phyloP scores from a whole-genome alignment of 352 stramenopile genomes.

The Phytophthora vignae region DNA sequence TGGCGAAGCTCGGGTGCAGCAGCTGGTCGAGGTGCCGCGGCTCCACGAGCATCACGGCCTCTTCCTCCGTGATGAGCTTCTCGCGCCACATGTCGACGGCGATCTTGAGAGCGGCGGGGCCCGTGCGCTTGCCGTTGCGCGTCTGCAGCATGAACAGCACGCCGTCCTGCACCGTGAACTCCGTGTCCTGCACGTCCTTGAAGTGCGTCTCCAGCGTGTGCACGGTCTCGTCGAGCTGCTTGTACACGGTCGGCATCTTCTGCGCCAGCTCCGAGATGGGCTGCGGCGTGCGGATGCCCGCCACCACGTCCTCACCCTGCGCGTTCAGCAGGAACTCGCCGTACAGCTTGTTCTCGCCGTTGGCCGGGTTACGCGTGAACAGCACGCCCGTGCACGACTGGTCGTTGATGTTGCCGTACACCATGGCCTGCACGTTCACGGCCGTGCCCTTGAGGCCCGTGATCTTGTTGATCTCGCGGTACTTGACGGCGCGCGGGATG shows the following conservation, averaged over 20 bases:
- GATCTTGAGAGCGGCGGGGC: slow-evolving; percentile 27
- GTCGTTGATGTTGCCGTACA: slow-evolving; percentile 40
- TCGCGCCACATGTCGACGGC: slow-evolving; percentile 38
- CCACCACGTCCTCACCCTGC: slow-evolving; percentile 36
- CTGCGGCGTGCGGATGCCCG: slow-evolving; percentile 33
- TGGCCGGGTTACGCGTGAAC: slow-evolving; percentile 36
- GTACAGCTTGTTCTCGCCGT: slow-evolving; percentile 36
- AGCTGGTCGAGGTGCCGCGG: slow-evolving; percentile 33
- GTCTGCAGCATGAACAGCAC: too few relatives aligned
- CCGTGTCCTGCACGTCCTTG: slow-evolving; percentile 39
- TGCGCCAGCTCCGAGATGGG: slow-evolving; percentile 33
- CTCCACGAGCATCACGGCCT: slow-evolving; percentile 39
- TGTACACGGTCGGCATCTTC: slow-evolving; percentile 37
- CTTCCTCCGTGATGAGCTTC: slow-evolving; percentile 40
- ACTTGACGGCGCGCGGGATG: slow-evolving; percentile 37
- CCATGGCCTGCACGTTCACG: slow-evolving; percentile 38
- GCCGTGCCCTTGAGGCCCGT: slow-evolving; percentile 34
- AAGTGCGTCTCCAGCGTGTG: slow-evolving; percentile 40
- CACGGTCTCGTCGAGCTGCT: slow-evolving; percentile 34
- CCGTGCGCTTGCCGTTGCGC: too few relatives aligned
- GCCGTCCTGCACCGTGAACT: slow-evolving; percentile 32
- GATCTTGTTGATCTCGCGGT: slow-evolving; percentile 42
- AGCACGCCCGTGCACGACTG: slow-evolving; percentile 32
- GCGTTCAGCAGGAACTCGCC: slow-evolving; percentile 38
- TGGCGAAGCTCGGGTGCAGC: slow-evolving; percentile 33